Conservation (phyloP, 345 rosid species). For the Angophora floribunda region DNA sequence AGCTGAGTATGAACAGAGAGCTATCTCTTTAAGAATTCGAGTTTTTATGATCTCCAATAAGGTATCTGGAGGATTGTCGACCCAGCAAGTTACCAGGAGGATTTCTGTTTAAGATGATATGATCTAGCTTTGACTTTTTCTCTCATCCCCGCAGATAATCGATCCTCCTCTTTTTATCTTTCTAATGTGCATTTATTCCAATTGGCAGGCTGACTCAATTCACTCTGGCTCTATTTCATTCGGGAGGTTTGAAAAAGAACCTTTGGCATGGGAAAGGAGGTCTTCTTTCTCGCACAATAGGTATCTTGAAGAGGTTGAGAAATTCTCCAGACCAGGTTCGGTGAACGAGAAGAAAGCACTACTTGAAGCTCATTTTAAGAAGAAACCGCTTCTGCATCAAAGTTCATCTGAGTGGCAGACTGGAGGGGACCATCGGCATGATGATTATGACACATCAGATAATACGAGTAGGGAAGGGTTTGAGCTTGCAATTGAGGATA, state of each 20-base stretch:
- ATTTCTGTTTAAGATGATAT: neutral
- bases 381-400: slow-evolving; percentile 46
- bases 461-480: slow-evolving; percentile 5
- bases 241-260: slow-evolving; percentile 83
- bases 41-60: neutral
- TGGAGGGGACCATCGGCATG: slow-evolving; percentile 13
- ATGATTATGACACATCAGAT: slow-evolving; percentile 19
- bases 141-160: neutral
- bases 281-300: slow-evolving; percentile 84
- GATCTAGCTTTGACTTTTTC: neutral
- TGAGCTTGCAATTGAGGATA: slow-evolving; percentile 7
- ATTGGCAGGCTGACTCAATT: slow-evolving; percentile 46
- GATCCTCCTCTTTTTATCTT: neutral
- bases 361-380: slow-evolving; percentile 88
- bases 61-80: neutral
- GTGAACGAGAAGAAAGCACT: slow-evolving; percentile 77
- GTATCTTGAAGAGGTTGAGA: slow-evolving; percentile 94
- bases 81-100: neutral
- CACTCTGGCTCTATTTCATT: slow-evolving; percentile 88
- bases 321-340: slow-evolving; percentile 73
- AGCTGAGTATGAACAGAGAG: neutral
- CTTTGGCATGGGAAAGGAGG: slow-evolving; percentile 75
- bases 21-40: neutral
- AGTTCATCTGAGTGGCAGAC: slow-evolving; percentile 29
- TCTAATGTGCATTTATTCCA: neutral